These are phyloP conservation scores for Epichloe amarillans DNA, from an alignment of 2,329 filamentous ascomycete species.

Conservation along the genomic window DNA sequence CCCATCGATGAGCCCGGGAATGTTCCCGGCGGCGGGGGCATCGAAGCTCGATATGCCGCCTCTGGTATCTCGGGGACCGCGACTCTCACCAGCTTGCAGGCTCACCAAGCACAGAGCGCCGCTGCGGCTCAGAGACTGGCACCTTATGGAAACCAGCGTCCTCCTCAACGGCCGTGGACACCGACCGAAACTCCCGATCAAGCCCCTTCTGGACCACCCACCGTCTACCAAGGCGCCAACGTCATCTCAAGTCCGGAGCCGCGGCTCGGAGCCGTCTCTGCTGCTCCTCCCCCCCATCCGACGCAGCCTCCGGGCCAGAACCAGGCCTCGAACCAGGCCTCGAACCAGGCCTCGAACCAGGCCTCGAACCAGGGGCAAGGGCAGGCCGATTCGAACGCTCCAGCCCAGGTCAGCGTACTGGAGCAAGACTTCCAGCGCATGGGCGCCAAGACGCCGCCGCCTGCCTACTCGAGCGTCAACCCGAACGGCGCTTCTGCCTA, in stretches of 20 bases:
- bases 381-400: conserved; percentile 18
- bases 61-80: conserved; percentile 79
- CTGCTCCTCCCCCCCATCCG: conserved; percentile 27
- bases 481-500: conserved; percentile 43
- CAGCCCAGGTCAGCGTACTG: conserved; percentile 53
- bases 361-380: background rate
- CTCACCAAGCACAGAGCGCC: conserved; percentile 51
- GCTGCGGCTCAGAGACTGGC: conserved; percentile 70
- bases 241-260: conserved; percentile 44
- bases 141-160: conserved; percentile 50
- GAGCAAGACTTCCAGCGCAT: conserved; percentile 79
- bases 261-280: conserved; percentile 26
- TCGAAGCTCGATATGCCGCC: conserved; percentile 83
- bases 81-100: conserved; percentile 60
- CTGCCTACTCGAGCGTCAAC: conserved; percentile 81
- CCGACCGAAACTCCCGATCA: conserved; percentile 82
- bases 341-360: background rate
- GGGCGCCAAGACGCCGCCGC: conserved; percentile 73
- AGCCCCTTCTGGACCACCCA: conserved; percentile 78
- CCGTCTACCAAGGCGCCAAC: conserved; percentile 77
- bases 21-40: conserved; percentile 57
- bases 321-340: background rate
- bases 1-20: conserved; percentile 61
- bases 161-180: conserved; percentile 62
- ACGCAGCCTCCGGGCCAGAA: conserved; percentile 2